Evolutionary conservation across 139 green algal genomes (phyloP).

Genomic region (Chlorella vulgaris): DNA sequence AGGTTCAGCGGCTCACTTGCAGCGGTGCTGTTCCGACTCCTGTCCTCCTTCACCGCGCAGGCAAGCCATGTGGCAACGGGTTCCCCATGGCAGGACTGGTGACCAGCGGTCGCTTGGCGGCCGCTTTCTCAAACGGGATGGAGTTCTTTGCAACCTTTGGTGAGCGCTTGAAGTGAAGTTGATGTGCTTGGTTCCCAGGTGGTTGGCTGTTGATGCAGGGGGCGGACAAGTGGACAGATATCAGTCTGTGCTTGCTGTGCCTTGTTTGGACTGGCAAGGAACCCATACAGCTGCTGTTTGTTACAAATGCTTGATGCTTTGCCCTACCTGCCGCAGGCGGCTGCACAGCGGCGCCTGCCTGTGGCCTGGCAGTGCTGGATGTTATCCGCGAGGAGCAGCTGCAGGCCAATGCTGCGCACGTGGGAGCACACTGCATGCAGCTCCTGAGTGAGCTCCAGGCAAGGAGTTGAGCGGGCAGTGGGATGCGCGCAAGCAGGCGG

Average conservation of each 20-base stretch:
- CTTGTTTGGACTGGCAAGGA: no score
- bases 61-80: conserved; percentile 96
- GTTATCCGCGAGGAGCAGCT: conserved; percentile 50
- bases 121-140: conserved; percentile 62
- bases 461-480: no score
- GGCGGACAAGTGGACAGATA: no score
- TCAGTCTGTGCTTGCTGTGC: no score
- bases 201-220: no score
- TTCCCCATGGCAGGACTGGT: conserved; percentile 93
- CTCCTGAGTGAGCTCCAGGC: conserved; percentile 30
- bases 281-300: no score
- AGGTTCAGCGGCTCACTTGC: no score
- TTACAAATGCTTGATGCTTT: no score
- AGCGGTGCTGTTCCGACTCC: no score
- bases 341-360: conserved; percentile 76
- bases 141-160: conserved; percentile 98
- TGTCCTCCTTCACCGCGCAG: conserved; percentile 29
- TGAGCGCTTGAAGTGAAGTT: conserved; percentile 28
- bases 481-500: not conserved
- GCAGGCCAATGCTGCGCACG: conserved; percentile 19
- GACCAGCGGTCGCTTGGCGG: conserved; percentile 87
- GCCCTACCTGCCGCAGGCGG: no score
- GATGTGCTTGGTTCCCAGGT: no score
- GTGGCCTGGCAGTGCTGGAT: conserved; percentile 85
- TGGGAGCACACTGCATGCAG: conserved; percentile 43